Evolutionary conservation across 1,284 basidiomycete species (phyloP).

Genomic region (Pholiota adiposa): DNA sequence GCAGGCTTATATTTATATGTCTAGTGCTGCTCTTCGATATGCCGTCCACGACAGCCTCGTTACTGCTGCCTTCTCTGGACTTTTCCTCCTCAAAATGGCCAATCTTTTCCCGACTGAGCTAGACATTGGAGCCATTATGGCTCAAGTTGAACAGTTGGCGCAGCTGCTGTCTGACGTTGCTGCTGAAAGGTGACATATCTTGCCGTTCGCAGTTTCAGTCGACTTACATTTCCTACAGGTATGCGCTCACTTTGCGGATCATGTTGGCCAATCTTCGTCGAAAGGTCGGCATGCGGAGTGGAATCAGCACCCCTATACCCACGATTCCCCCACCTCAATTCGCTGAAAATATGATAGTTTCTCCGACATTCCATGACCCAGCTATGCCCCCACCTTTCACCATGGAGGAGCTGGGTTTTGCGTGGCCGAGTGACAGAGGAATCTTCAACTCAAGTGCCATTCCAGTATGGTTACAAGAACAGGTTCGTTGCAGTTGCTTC

Average conservation of each 20-base stretch:
- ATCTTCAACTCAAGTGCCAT: slow-evolving; percentile 80
- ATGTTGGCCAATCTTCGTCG: slow-evolving; percentile 90
- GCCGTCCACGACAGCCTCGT: slow-evolving; percentile 94
- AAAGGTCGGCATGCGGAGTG: slow-evolving; percentile 75
- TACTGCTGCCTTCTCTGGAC: slow-evolving; percentile 89
- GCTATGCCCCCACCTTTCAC: slow-evolving; percentile 69
- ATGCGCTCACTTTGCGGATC: slow-evolving; percentile 86
- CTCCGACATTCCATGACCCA: slow-evolving; percentile 60
- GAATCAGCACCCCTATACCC: slow-evolving; percentile 52
- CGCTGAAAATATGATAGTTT: slow-evolving; percentile 59
- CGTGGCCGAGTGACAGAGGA: slow-evolving; percentile 74
- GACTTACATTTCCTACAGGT: slow-evolving; percentile 46
- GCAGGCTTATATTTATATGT: neutral
- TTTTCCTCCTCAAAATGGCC: slow-evolving; percentile 92
- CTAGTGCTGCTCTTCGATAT: slow-evolving; percentile 79
- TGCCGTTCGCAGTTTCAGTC: neutral
- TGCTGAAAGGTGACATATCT: slow-evolving; percentile 69
- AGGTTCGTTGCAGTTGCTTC: slow-evolving; percentile 46
- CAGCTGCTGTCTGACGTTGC: slow-evolving; percentile 84
- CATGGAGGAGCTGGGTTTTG: slow-evolving; percentile 81
- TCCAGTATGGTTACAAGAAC: slow-evolving; percentile 82
- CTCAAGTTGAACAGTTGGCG: slow-evolving; percentile 83
- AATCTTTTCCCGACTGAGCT: slow-evolving; percentile 83
- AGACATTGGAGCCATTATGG: slow-evolving; percentile 73
- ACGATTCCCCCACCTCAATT: slow-evolving; percentile 52